Evolutionary conservation across 2,329 filamentous ascomycete species (phyloP).

Genomic region (Cladophialophora chaetospira): DNA sequence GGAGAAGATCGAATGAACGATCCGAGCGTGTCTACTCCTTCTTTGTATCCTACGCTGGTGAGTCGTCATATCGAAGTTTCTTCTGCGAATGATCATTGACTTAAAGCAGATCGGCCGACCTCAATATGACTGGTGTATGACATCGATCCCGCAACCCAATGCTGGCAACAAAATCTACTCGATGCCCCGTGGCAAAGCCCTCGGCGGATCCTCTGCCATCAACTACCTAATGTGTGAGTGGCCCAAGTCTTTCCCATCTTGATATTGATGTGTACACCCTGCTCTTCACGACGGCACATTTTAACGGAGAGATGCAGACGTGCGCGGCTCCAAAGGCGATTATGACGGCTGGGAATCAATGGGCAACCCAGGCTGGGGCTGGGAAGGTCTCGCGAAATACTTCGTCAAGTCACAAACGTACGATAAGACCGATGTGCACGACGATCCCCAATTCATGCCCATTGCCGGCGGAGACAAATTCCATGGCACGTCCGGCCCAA

Average conservation of each 20-base stretch:
- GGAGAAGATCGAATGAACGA: slow-evolving; percentile 40
- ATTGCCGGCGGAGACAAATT: slow-evolving; percentile 25
- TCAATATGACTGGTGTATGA: slow-evolving; percentile 32
- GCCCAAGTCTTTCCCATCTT: not conserved
- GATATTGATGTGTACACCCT: too few relatives aligned
- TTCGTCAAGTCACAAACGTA: slow-evolving; percentile 37
- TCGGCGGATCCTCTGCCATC: slow-evolving; percentile 39
- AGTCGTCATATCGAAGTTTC: not conserved
- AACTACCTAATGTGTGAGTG: slow-evolving; percentile 35
- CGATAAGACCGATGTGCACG: slow-evolving; percentile 30
- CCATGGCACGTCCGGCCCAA: slow-evolving; percentile 33
- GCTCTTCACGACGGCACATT: not conserved
- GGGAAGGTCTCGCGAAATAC: slow-evolving; percentile 30
- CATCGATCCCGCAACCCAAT: slow-evolving; percentile 25
- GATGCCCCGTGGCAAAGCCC: slow-evolving; percentile 36
- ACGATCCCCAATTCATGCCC: slow-evolving; percentile 38
- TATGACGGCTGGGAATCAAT: slow-evolving; percentile 43
- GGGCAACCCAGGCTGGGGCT: slow-evolving; percentile 43
- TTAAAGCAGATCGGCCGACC: slow-evolving; percentile 19
- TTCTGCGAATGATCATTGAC: not conserved
- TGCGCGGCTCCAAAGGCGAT: slow-evolving; percentile 36
- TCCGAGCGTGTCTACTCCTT: slow-evolving; percentile 34
- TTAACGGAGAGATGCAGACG: not conserved
- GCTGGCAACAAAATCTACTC: slow-evolving; percentile 29
- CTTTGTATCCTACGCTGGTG: slow-evolving; percentile 28